Evolutionary conservation across 2,329 filamentous ascomycete species (phyloP), one percentile per base, ranked within the genome.

Genomic region (Hypoxylon sp.): DNA sequence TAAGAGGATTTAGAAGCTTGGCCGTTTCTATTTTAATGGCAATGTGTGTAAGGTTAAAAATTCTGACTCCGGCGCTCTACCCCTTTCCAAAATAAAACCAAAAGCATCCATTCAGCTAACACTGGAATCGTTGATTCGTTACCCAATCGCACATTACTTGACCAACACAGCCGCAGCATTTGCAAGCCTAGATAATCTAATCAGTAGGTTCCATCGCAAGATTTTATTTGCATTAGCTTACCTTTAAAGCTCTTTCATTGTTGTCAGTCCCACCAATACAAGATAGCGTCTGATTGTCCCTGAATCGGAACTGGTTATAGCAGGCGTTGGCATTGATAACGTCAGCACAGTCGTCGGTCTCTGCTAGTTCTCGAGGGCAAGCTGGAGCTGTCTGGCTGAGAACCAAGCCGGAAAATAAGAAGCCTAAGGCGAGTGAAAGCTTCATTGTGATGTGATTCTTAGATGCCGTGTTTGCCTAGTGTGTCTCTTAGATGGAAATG

Each of bases 271-370:
- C 71, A 5, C 69, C 69, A 25, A 74, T 72, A 43, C 71, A 74
- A 0, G 60, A 54, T 8, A 74, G 59, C 1, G 71, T 74, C 40
- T 67, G 68, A 6, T 67, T 46, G 43, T 59, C 57, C 4, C 48
- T 62, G 57, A 70, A 74, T 3, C 69, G 59, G 59, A 67, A 73
- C 55, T 72, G 62, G 59, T 74, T 74, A 59, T 74, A 74, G 62
- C 71, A 74, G 17, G 71, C 71, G 35, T 66, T 70, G 12, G 71
- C 69, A 35, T 74, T 70, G 53, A 73, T 70, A 21, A 74, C 71
- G 25, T 65, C 69, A 12, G 69, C 69, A 37, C 71, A 74, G 19
- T 74, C 71, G 34, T 73, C 68, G 7, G 66, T 70, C 2, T 58
- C 61, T 2, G 67, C 67, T 6, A 73, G 65, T 12, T 73, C 69